Conservation (phyloP, 306 rosid genomes). For the Glycine tomentella region DNA sequence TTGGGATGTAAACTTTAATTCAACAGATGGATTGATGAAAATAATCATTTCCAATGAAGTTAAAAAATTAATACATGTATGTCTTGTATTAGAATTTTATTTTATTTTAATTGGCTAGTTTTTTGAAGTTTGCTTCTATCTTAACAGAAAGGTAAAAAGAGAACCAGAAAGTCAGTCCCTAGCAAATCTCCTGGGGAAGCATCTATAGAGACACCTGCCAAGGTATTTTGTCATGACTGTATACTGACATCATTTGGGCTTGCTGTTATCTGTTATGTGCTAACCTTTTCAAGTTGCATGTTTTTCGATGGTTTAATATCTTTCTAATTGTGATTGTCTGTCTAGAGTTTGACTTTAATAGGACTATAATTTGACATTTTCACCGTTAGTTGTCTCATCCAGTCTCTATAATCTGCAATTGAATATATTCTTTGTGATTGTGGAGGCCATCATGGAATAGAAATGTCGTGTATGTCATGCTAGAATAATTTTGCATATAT, state of each 20-base stretch:
- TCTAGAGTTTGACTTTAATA: not conserved
- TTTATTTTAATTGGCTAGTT: not conserved
- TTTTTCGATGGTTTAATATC: not conserved
- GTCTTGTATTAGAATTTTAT: not conserved
- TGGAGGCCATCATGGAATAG: conserved; percentile 10
- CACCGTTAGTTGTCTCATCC: not conserved
- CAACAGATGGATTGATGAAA: not conserved
- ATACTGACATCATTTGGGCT: not conserved
- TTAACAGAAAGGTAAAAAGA: conserved; percentile 81
- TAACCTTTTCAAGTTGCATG: not conserved
- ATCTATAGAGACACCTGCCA: conserved; percentile 66
- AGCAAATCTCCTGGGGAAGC: conserved; percentile 70
- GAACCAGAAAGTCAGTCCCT: conserved; percentile 67
- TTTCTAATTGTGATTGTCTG: not conserved
- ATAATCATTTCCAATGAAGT: not conserved
- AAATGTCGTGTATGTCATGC: too few relatives aligned
- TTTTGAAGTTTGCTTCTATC: conserved; percentile 45
- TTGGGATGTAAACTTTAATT: conserved; percentile 1
- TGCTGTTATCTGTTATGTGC: not conserved
- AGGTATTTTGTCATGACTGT: conserved; percentile 59
- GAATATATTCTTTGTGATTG: not conserved
- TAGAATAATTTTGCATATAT: too few relatives aligned
- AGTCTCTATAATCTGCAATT: not conserved
- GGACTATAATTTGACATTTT: not conserved
- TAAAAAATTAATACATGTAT: not conserved